These are phyloP conservation scores for Exophiala sp. DNA, from an alignment of 2,329 filamentous ascomycete species.

Conservation along the genomic window DNA sequence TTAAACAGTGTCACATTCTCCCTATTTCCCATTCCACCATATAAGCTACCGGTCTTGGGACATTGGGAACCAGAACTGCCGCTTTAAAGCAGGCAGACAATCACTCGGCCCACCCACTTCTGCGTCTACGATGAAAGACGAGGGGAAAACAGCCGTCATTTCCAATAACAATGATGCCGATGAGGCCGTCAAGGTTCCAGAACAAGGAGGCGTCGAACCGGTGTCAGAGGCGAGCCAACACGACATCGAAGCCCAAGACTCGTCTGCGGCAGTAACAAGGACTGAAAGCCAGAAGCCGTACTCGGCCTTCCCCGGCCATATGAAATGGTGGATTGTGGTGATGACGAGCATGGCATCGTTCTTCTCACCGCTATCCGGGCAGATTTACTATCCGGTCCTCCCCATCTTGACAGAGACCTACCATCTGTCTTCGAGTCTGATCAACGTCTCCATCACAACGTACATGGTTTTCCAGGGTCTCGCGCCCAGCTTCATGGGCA, in stretches of 20 bases:
- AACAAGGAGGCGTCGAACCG: too few relatives aligned
- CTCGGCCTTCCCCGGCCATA: constrained; percentile 9
- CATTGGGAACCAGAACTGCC: too few relatives aligned
- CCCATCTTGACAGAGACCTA: constrained; percentile 39
- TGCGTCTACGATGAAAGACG: too few relatives aligned
- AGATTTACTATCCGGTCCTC: constrained; percentile 45
- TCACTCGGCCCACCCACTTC: too few relatives aligned
- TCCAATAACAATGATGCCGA: too few relatives aligned
- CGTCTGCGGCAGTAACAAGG: background rate
- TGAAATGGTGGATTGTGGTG: constrained; percentile 46
- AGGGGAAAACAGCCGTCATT: too few relatives aligned
- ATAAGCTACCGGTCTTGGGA: too few relatives aligned
- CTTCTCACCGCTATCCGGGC: constrained; percentile 36
- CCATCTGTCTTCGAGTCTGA: constrained; percentile 34
- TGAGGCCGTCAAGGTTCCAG: too few relatives aligned
- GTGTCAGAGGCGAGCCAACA: background rate
- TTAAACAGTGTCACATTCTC: too few relatives aligned
- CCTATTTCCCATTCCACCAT: too few relatives aligned
- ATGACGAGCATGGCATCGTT: constrained; percentile 38
- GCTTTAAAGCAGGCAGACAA: too few relatives aligned
- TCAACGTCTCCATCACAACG: constrained; percentile 44
- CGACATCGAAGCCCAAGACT: constrained; percentile 4
- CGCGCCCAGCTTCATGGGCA: constrained; percentile 40
- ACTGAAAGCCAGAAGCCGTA: constrained; percentile 11
- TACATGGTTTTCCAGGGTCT: constrained; percentile 44